These are phyloP conservation scores for Aspergillus puulaauensis DNA, from an alignment of 2,329 filamentous ascomycete genomes.

Conservation along the genomic window DNA sequence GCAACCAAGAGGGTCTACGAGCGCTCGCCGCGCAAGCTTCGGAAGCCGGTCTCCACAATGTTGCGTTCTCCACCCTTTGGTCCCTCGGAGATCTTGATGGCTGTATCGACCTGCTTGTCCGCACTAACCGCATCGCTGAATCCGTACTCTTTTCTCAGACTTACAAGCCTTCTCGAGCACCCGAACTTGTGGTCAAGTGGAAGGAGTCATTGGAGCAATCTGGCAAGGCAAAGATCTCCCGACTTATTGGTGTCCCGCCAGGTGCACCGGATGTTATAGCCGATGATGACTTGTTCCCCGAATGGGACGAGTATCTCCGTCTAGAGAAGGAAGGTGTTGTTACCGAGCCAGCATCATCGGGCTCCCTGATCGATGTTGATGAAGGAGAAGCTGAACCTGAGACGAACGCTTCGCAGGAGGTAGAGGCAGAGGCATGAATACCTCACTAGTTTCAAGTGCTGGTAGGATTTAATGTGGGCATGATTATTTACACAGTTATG, in stretches of 20 bases:
- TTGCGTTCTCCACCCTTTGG: constrained; percentile 90
- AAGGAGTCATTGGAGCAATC: constrained; percentile 78
- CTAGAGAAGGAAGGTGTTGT: constrained; percentile 71
- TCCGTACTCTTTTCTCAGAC: constrained; percentile 91
- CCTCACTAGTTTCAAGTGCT: neutral
- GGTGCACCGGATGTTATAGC: constrained; percentile 59
- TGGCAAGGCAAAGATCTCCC: constrained; percentile 81
- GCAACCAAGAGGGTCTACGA: constrained; percentile 71
- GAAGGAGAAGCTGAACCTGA: constrained; percentile 28
- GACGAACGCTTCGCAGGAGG: constrained; percentile 34
- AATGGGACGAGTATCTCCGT: constrained; percentile 89
- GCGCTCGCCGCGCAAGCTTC: constrained; percentile 73
- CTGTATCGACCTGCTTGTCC: constrained; percentile 75
- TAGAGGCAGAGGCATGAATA: constrained; percentile 20
- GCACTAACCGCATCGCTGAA: constrained; percentile 78
- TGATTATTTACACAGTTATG: constrained; percentile 4
- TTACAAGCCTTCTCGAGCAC: constrained; percentile 80
- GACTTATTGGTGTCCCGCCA: constrained; percentile 77
- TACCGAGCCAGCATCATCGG: constrained; percentile 38
- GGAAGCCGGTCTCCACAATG: constrained; percentile 78
- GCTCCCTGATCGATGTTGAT: constrained; percentile 43
- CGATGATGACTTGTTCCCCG: constrained; percentile 83
- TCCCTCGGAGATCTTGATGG: constrained; percentile 77
- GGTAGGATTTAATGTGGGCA: constrained; percentile 4
- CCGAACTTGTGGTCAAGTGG: constrained; percentile 71